Conservation (phyloP, 768 basidiomycete genomes). For the Paxillus rubicundulus region DNA sequence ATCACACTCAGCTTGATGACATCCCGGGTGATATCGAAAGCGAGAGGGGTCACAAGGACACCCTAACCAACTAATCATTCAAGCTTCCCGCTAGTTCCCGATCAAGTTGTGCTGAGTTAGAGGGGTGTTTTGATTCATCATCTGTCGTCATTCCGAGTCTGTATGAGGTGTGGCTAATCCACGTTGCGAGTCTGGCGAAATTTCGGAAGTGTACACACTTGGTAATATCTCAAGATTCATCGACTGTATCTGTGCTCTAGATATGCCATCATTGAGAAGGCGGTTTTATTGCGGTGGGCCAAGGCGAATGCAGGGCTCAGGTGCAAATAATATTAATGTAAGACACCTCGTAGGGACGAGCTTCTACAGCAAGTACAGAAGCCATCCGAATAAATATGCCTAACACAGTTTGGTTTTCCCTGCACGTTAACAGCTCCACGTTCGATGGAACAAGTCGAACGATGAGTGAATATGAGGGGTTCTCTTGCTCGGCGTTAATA, state of each 20-base stretch:
- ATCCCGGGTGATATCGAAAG: constrained; percentile 66
- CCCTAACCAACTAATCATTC: constrained; percentile 20
- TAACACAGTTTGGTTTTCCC: constrained; percentile 41
- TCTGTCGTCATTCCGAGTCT: too few species aligned
- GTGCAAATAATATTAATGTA: constrained; percentile 31
- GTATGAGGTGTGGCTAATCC: not conserved
- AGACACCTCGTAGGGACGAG: constrained; percentile 65
- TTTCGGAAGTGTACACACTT: not conserved
- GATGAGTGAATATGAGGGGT: constrained; percentile 45
- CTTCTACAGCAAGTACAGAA: constrained; percentile 32
- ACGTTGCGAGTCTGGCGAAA: not conserved
- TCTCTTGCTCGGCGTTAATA: too few species aligned
- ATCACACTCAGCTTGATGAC: constrained; percentile 41
- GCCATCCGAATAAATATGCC: constrained; percentile 60
- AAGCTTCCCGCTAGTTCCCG: too few species aligned
- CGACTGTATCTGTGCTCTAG: too few species aligned
- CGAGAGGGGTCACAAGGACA: constrained; percentile 55
- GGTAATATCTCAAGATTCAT: not conserved
- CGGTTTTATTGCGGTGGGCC: not conserved
- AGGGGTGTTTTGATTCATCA: too few species aligned
- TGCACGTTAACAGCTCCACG: constrained; percentile 49
- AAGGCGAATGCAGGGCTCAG: not conserved
- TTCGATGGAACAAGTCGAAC: constrained; percentile 41
- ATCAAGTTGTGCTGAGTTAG: too few species aligned
- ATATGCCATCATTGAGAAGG: too few species aligned